Conservation (phyloP, 176 grass and related monocot species). For the Phoenix roebelenii region DNA sequence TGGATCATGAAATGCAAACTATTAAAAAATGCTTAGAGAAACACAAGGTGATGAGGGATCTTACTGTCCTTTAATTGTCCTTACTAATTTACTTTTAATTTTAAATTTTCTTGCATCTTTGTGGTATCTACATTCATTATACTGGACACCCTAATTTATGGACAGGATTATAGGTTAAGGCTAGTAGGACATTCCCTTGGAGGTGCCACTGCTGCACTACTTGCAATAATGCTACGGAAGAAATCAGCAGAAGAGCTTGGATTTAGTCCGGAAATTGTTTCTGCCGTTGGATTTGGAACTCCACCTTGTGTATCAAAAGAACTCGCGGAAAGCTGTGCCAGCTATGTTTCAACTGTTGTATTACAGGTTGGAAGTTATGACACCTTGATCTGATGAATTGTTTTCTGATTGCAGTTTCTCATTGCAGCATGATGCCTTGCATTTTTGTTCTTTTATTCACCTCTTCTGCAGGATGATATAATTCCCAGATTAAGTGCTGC, state of each 20-base stretch:
- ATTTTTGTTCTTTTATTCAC: not conserved
- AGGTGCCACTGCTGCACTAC: slow-evolving; percentile 68
- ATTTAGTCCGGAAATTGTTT: slow-evolving; percentile 84
- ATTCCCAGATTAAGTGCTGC: slow-evolving; percentile 82
- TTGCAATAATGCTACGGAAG: slow-evolving; percentile 83
- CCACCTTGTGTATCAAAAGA: slow-evolving; percentile 88
- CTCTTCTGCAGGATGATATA: slow-evolving; percentile 65
- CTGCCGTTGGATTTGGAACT: slow-evolving; percentile 80
- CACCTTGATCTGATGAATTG: not conserved
- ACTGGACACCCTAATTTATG: slow-evolving; percentile 5
- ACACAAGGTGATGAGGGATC: slow-evolving; percentile 38
- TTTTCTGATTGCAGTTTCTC: not conserved
- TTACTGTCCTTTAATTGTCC: not conserved
- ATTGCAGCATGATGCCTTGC: slow-evolving; percentile 1
- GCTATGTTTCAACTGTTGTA: slow-evolving; percentile 85
- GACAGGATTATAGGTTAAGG: slow-evolving; percentile 68
- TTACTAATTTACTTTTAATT: not conserved
- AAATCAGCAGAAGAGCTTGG: slow-evolving; percentile 80
- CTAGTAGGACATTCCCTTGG: slow-evolving; percentile 91
- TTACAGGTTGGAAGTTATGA: slow-evolving; percentile 45
- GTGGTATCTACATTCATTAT: not conserved
- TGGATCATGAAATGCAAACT: slow-evolving; percentile 57
- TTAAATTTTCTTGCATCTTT: too few species aligned
- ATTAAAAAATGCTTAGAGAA: slow-evolving; percentile 72
- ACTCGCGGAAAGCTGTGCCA: slow-evolving; percentile 58